Percentiles rank a stretch among this genome's conserved stretches.
Conservation (phyloP, 768 basidiomycete genomes). For the Steccherinum ochraceum region DNA sequence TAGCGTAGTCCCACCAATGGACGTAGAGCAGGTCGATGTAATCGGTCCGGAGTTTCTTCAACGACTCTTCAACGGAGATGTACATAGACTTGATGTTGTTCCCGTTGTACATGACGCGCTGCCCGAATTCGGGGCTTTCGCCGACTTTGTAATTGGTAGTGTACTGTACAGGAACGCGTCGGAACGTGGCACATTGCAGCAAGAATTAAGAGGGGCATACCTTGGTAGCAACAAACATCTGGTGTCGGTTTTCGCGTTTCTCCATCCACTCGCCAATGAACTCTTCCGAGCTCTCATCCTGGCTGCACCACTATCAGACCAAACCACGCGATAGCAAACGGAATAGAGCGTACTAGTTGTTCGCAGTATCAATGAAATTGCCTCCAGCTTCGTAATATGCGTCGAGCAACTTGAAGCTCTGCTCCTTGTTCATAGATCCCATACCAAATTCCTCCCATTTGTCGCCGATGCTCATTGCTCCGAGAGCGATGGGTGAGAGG, state of each 20-base stretch:
- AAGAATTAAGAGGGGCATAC: slow-evolving; percentile 7
- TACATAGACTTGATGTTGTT: slow-evolving; percentile 30
- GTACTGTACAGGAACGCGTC: slow-evolving; percentile 1
- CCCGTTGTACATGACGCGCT: slow-evolving; percentile 19
- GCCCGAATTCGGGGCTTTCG: slow-evolving; percentile 5
- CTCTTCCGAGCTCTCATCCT: slow-evolving; percentile 25
- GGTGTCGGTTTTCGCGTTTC: slow-evolving; percentile 30
- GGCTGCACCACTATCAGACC: slow-evolving; percentile 11
- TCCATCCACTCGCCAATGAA: slow-evolving; percentile 43
- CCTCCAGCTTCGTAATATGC: slow-evolving; percentile 26
- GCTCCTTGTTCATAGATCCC: slow-evolving; percentile 25
- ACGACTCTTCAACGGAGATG: slow-evolving; percentile 20
- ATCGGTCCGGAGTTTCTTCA: slow-evolving; percentile 33
- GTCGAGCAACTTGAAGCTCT: slow-evolving; percentile 31
- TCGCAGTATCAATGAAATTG: slow-evolving; percentile 28
- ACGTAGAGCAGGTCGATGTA: slow-evolving; percentile 38
- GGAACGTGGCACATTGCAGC: not conserved
- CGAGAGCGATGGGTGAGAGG: slow-evolving; percentile 18
- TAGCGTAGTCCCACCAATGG: slow-evolving; percentile 33
- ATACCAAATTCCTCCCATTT: slow-evolving; percentile 21
- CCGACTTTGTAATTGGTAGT: slow-evolving; percentile 3
- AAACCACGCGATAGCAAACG: not conserved
- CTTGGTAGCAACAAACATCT: slow-evolving; percentile 39
- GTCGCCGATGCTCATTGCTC: slow-evolving; percentile 31
- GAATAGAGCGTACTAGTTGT: slow-evolving; percentile 23